Percentiles rank a stretch among this genome's conserved stretches.
Evolutionary conservation across 2,329 filamentous ascomycete species (phyloP).

Genomic region (Fusarium multiceps): DNA sequence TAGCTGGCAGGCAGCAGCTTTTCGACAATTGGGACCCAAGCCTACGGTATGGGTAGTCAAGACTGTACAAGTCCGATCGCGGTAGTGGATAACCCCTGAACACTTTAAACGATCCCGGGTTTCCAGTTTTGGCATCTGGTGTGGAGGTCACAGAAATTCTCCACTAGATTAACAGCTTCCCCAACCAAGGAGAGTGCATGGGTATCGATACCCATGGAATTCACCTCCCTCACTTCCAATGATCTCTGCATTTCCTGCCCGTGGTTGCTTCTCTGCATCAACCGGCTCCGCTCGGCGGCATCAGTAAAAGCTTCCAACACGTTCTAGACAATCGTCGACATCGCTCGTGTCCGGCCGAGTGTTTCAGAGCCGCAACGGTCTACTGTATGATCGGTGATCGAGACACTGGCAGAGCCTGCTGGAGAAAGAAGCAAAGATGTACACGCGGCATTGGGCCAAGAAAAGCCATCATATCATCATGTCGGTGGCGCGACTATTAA

Average conservation of each 20-base stretch:
- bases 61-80: slow-evolving; percentile 7
- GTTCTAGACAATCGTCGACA: slow-evolving; percentile 36
- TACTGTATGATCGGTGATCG: background rate
- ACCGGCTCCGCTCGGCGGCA: slow-evolving; percentile 14
- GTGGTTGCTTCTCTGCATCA: slow-evolving; percentile 1
- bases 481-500: slow-evolving; percentile 20
- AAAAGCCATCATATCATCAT: slow-evolving; percentile 5
- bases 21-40: slow-evolving; percentile 6
- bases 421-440: slow-evolving; percentile 1
- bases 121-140: slow-evolving; percentile 25
- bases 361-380: slow-evolving; percentile 15
- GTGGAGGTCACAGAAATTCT: slow-evolving; percentile 25
- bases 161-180: slow-evolving; percentile 23
- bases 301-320: slow-evolving; percentile 19
- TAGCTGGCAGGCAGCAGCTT: slow-evolving; percentile 18
- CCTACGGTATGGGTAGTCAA: background rate
- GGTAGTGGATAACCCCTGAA: slow-evolving; percentile 15
- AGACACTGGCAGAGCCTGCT: background rate
- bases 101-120: slow-evolving; percentile 19
- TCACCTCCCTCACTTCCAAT: slow-evolving; percentile 22
- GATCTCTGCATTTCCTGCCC: slow-evolving; percentile 12
- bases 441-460: slow-evolving; percentile 5
- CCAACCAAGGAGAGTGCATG: slow-evolving; percentile 10
- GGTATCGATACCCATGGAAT: slow-evolving; percentile 15
- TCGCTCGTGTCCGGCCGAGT: slow-evolving; percentile 35